Evolutionary conservation across 1,139 yeast genomes (phyloP), one percentile per base, ranked within the genome.

Genomic region (Geotrichum armillariae): DNA sequence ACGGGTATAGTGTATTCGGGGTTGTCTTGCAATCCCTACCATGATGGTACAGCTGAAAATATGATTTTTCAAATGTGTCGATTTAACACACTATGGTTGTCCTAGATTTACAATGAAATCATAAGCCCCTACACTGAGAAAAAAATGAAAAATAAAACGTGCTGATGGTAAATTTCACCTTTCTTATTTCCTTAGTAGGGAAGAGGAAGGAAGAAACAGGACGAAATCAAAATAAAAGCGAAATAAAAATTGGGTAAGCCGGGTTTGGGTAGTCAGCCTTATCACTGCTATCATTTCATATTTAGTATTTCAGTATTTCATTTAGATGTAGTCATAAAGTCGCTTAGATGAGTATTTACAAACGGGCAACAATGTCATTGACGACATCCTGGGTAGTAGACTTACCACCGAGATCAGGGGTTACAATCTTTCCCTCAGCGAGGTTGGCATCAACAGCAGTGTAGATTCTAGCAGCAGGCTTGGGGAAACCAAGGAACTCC

Each of bases 331-430:
- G 11, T 20, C 22, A 31, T 33, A 41, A 32, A 20, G 36, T 32
- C 8, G 31, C 18, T 18, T n/a, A 16, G 21, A 17, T 17, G 27
- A 22, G 8, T 31, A 42, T 41, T 64, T 72, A 76, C 50, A 79
- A 63, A 61, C 83, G 74, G 66, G 75, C 75, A 65, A 88, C 67
- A 59, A 93, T 81, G 69, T 93, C 99, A 56, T 83, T 83, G 57
- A 85, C 73, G 56, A 94, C 98, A 59, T 93, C 84, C 64, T 85
- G 84, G 56, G 99, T 93, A 49, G 93, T 68, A 52, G 94, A 82
- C 53, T 75, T 73, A 64, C 99, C 99, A 58, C 98, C 98, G 66
- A 93, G 77, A 71, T 93, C 99, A 53, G 98, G 98, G 43, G 99
- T 91, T 69, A 81, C 85, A 68, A 91, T 75, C 60, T 76, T 71